Conservation (phyloP, 2,329 filamentous ascomycete genomes). For the Ilyonectria mors-panacis region DNA sequence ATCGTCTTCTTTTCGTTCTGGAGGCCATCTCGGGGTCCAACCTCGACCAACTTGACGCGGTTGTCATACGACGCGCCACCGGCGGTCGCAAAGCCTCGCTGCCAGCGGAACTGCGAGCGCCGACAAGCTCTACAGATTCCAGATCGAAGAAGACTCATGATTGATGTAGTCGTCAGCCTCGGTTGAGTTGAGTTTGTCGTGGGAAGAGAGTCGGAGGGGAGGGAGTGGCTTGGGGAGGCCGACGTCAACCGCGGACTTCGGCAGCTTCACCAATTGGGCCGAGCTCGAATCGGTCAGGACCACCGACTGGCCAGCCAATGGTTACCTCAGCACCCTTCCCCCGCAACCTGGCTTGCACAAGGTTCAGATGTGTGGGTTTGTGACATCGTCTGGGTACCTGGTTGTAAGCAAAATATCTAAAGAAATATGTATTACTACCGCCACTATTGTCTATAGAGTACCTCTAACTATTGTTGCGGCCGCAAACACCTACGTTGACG, state of each 20-base stretch:
- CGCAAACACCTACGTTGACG: too few species aligned
- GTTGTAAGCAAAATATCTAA: too few species aligned
- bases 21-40: slow-evolving; percentile 87
- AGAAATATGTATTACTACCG: too few species aligned
- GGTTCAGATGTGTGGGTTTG: too few species aligned
- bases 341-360: slow-evolving; percentile 4
- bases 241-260: slow-evolving; percentile 51
- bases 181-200: slow-evolving; percentile 16
- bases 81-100: slow-evolving; percentile 59
- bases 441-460: too few species aligned
- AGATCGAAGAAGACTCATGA: slow-evolving; percentile 56
- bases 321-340: neutral
- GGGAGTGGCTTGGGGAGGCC: slow-evolving; percentile 29
- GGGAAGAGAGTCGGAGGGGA: slow-evolving; percentile 29
- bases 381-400: too few species aligned
- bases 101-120: slow-evolving; percentile 50
- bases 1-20: slow-evolving; percentile 86
- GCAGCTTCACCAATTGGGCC: slow-evolving; percentile 43
- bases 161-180: slow-evolving; percentile 17
- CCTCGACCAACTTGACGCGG: slow-evolving; percentile 80
- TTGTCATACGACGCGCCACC: slow-evolving; percentile 55
- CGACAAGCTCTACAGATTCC: slow-evolving; percentile 58
- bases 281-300: slow-evolving; percentile 34
- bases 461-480: too few species aligned
- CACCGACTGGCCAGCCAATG: slow-evolving; percentile 11